Evolutionary conservation across 352 stramenopile genomes (phyloP).

Genomic region (Phytophthora citrophthora): DNA sequence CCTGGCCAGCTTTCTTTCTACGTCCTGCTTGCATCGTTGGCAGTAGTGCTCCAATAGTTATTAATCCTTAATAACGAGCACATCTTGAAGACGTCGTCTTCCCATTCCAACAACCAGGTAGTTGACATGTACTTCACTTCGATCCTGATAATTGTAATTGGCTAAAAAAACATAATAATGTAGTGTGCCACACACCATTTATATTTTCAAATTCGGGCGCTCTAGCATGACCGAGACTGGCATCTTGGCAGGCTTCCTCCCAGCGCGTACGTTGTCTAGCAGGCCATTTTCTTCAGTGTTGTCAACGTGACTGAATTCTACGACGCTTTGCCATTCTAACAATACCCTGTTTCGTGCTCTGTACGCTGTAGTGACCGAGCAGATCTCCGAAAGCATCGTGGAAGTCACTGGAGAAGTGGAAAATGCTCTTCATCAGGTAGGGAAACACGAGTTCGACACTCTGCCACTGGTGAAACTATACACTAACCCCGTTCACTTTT

Average conservation of each 20-base stretch:
- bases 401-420: conserved; percentile 70
- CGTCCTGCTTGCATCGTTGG: too few species aligned
- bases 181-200: conserved; percentile 19
- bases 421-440: conserved; percentile 71
- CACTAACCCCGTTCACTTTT: not conserved
- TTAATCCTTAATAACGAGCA: too few species aligned
- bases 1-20: too few species aligned
- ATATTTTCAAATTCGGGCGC: conserved; percentile 19
- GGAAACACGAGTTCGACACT: not conserved
- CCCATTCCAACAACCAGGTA: too few species aligned
- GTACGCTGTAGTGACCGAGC: conserved; percentile 41
- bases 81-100: too few species aligned
- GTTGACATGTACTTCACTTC: too few species aligned
- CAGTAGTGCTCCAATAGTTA: too few species aligned
- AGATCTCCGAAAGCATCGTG: conserved; percentile 54
- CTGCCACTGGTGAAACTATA: not conserved
- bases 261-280: conserved; percentile 48
- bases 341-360: not conserved
- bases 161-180: not conserved
- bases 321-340: not conserved
- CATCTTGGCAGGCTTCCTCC: conserved; percentile 62
- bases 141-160: too few species aligned
- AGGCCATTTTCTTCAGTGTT: too few species aligned
- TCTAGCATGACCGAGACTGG: conserved; percentile 30
- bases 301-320: not conserved